These are phyloP conservation scores for Dactylellina drechsleri DNA, from an alignment of 2,329 filamentous ascomycete species.

Conservation along the genomic window DNA sequence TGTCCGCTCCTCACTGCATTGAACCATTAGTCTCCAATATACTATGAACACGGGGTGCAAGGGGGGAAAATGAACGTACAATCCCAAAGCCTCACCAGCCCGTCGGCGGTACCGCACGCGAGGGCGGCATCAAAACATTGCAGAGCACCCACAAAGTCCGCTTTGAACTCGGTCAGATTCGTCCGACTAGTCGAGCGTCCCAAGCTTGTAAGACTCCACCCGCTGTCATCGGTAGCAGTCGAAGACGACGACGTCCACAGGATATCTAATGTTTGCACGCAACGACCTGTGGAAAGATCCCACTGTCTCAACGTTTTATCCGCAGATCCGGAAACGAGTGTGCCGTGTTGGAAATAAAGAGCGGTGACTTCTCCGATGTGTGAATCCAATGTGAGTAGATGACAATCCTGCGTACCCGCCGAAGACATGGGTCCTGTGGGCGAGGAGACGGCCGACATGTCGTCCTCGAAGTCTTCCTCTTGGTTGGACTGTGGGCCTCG, in stretches of 20 bases:
- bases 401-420: slow-evolving; percentile 87
- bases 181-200: slow-evolving; percentile 67
- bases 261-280: slow-evolving; percentile 95
- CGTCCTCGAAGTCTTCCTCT: slow-evolving; percentile 65
- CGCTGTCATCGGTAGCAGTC: slow-evolving; percentile 69
- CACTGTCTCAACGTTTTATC: slow-evolving; percentile 98
- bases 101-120: slow-evolving; percentile 95
- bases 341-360: slow-evolving; percentile 86
- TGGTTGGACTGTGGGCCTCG: slow-evolving; percentile 63
- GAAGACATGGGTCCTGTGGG: slow-evolving; percentile 40
- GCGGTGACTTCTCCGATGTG: slow-evolving; percentile 96
- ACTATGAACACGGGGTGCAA: background rate
- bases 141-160: slow-evolving; percentile 92
- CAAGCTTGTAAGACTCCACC: slow-evolving; percentile 67
- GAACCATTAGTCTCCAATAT: slow-evolving; percentile 3
- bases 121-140: slow-evolving; percentile 96
- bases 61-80: slow-evolving; percentile 56
- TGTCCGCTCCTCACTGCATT: slow-evolving; percentile 80
- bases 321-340: slow-evolving; percentile 91
- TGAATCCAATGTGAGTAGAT: slow-evolving; percentile 85
- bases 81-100: slow-evolving; percentile 97
- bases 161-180: slow-evolving; percentile 73
- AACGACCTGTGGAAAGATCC: slow-evolving; percentile 97
- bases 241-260: slow-evolving; percentile 92
- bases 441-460: slow-evolving; percentile 58